Conservation (phyloP, 1,139 yeast genomes). For the Candida sojae region DNA sequence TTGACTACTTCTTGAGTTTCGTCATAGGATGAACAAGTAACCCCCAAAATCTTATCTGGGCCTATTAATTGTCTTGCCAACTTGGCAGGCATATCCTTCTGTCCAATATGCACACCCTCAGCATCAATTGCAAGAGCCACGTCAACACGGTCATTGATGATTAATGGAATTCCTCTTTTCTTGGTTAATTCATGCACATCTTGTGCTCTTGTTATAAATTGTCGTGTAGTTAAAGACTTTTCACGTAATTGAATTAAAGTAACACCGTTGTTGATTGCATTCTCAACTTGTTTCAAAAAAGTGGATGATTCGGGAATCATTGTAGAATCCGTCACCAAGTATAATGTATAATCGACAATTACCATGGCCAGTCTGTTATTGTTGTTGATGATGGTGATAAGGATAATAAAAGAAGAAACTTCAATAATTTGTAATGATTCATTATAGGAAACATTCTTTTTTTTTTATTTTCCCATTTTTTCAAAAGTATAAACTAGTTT, state of each 20-base stretch:
- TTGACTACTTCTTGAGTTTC: slow-evolving; percentile 61
- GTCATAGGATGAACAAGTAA: slow-evolving; percentile 62
- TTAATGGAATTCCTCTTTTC: slow-evolving; percentile 65
- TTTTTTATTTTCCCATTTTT: too few relatives aligned
- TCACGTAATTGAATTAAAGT: slow-evolving; percentile 86
- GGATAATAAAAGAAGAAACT: not conserved
- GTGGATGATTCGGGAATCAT: slow-evolving; percentile 69
- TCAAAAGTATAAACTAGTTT: too few relatives aligned
- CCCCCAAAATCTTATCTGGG: slow-evolving; percentile 74
- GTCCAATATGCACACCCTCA: slow-evolving; percentile 94
- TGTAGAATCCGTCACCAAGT: slow-evolving; percentile 80
- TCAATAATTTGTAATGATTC: too few relatives aligned
- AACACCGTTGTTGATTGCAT: slow-evolving; percentile 69
- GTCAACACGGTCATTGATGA: slow-evolving; percentile 87
- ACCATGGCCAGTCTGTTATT: not conserved
- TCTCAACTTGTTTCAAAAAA: slow-evolving; percentile 60
- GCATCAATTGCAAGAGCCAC: slow-evolving; percentile 89
- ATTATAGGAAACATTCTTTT: too few relatives aligned
- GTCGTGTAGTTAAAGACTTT: slow-evolving; percentile 68
- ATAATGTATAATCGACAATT: slow-evolving; percentile 57
- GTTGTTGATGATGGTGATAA: not conserved
- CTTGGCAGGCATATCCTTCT: slow-evolving; percentile 77
- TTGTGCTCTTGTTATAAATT: slow-evolving; percentile 63
- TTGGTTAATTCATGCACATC: slow-evolving; percentile 63
- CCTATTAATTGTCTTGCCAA: slow-evolving; percentile 68